A percentile compares a stretch with the other conserved stretches of the same genome.
phyloP scores from a whole-genome alignment of 192 early-diverging fungal species.

The Phycomyces blakesleeanus region DNA sequence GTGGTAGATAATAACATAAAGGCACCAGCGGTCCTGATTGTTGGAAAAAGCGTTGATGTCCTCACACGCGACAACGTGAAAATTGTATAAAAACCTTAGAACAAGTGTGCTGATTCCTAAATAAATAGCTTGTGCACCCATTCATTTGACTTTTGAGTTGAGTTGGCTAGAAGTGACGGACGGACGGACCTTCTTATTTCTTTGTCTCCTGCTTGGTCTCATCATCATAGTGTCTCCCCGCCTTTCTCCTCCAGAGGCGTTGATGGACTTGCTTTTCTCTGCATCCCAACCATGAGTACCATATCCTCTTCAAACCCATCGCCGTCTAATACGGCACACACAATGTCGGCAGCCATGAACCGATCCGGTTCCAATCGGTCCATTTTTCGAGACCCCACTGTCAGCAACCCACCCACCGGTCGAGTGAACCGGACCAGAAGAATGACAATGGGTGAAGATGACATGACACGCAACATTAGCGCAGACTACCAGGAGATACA shows the following conservation, averaged over 20 bases:
- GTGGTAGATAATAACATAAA: slow-evolving; percentile 63
- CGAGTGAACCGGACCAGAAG: slow-evolving; percentile 6
- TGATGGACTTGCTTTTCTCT: slow-evolving; percentile 1
- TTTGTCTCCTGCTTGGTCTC: neutral
- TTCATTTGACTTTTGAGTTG: no score
- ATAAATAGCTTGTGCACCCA: no score
- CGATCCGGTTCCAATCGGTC: slow-evolving; percentile 22
- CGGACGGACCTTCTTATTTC: no score
- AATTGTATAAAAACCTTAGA: no score
- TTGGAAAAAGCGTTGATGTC: slow-evolving; percentile 53
- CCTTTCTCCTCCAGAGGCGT: neutral
- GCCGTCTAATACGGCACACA: slow-evolving; percentile 1
- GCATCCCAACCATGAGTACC: neutral
- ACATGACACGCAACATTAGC: slow-evolving; percentile 40
- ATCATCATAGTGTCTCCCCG: neutral
- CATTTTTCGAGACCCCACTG: slow-evolving; percentile 9
- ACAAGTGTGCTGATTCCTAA: no score
- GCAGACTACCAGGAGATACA: slow-evolving; percentile 48
- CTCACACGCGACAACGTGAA: no score
- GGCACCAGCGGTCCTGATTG: slow-evolving; percentile 76
- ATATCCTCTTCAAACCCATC: slow-evolving; percentile 8
- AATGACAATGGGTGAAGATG: slow-evolving; percentile 20
- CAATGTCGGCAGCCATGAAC: slow-evolving; percentile 4
- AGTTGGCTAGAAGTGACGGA: no score
- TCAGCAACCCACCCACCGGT: neutral